A percentile compares a stretch with the other conserved stretches of the same genome.
phyloP scores from a whole-genome alignment of 306 rosid genomes.

The Vigna nakashimae region DNA sequence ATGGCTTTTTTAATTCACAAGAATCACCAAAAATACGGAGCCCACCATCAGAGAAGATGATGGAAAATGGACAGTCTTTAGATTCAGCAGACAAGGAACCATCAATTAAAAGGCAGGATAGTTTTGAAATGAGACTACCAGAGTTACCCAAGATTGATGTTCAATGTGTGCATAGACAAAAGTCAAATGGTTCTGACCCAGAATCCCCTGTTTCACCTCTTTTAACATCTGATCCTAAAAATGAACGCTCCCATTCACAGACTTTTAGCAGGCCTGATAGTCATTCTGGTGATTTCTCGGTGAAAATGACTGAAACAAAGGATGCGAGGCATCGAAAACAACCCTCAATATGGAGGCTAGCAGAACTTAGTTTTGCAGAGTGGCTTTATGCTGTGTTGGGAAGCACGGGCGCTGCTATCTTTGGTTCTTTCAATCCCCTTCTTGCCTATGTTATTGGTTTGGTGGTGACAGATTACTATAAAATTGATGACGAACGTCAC shows the following conservation, averaged over 20 bases:
- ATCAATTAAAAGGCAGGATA: slow-evolving; percentile 88
- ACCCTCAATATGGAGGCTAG: slow-evolving; percentile 97
- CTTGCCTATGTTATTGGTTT: slow-evolving; percentile 95
- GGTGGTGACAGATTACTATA: slow-evolving; percentile 84
- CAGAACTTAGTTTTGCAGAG: slow-evolving; percentile 95
- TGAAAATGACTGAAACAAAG: slow-evolving; percentile 57
- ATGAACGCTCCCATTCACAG: slow-evolving; percentile 98
- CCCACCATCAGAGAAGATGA: slow-evolving; percentile 89
- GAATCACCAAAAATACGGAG: slow-evolving; percentile 85
- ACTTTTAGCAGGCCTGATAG: slow-evolving; percentile 95
- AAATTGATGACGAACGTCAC: slow-evolving; percentile 49
- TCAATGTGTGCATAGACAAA: slow-evolving; percentile 71
- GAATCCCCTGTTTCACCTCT: slow-evolving; percentile 99
- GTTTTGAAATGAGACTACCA: slow-evolving; percentile 96
- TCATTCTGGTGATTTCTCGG: slow-evolving; percentile 73
- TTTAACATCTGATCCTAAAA: slow-evolving; percentile 94
- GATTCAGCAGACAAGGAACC: slow-evolving; percentile 85
- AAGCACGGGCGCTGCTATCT: slow-evolving; percentile 96
- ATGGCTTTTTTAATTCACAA: slow-evolving; percentile 70
- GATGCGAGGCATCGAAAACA: slow-evolving; percentile 62
- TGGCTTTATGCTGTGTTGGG: slow-evolving; percentile 99
- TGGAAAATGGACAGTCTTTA: slow-evolving; percentile 81
- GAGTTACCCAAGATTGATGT: slow-evolving; percentile 96
- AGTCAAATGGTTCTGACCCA: slow-evolving; percentile 90
- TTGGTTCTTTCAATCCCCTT: slow-evolving; percentile 99